Percentiles rank a stretch among this genome's conserved stretches.
These are phyloP conservation scores for Cyclotella sp. DNA, from an alignment of 108 stramenopile genomes.

Conservation along the genomic window DNA sequence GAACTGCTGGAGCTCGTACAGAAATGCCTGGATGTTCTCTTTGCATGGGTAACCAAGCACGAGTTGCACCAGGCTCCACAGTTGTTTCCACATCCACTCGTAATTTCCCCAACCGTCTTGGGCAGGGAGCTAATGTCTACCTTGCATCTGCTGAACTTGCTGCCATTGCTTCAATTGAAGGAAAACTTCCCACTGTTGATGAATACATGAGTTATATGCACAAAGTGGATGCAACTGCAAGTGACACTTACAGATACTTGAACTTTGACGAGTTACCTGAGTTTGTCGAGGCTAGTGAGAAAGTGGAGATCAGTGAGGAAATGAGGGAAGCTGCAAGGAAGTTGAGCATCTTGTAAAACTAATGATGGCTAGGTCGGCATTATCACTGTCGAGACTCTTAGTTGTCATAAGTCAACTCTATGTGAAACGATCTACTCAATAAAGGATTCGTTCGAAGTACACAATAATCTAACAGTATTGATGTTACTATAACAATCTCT, in stretches of 20 bases:
- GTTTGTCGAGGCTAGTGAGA: conserved; percentile 80
- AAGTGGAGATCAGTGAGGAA: conserved; percentile 87
- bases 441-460: too few relatives aligned
- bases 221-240: conserved; percentile 83
- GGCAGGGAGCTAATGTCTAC: conserved; percentile 95
- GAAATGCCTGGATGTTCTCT: conserved; percentile 97
- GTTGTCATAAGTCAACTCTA: too few relatives aligned
- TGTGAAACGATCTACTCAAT: too few relatives aligned
- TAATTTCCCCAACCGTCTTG: conserved; percentile 97
- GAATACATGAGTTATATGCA: conserved; percentile 89
- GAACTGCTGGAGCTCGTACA: conserved; percentile 90
- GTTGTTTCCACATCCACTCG: conserved; percentile 94
- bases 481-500: too few relatives aligned
- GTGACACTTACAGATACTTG: conserved; percentile 95
- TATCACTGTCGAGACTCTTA: too few relatives aligned
- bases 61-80: conserved; percentile 90
- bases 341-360: conserved; percentile 54
- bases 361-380: too few relatives aligned
- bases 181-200: conserved; percentile 87
- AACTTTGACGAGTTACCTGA: conserved; percentile 95
- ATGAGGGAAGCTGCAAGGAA: conserved; percentile 88
- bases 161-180: conserved; percentile 88
- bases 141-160: conserved; percentile 93
- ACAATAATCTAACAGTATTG: too few relatives aligned
- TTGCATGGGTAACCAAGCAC: conserved; percentile 98